A percentile compares a stretch with the other conserved stretches of the same genome.
Conservation (phyloP, 106 monocot genomes). For the Ottelia alismoides region DNA sequence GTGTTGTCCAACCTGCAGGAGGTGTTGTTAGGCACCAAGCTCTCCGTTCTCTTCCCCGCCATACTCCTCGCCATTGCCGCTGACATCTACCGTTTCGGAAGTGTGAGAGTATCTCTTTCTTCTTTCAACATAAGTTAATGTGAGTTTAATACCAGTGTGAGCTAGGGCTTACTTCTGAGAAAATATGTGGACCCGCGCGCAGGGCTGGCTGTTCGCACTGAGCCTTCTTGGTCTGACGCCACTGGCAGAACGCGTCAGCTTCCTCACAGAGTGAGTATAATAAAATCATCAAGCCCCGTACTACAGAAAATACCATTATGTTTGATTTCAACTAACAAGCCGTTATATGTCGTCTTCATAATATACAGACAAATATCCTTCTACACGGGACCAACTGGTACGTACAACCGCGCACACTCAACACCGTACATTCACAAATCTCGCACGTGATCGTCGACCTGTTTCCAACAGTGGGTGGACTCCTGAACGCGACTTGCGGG, state of each 20-base stretch:
- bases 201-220: slow-evolving; percentile 55
- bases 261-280: slow-evolving; percentile 55
- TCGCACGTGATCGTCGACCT: no score
- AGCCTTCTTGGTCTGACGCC: slow-evolving; percentile 54
- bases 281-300: neutral
- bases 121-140: no score
- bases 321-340: neutral
- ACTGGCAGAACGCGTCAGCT: slow-evolving; percentile 66
- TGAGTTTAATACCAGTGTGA: neutral
- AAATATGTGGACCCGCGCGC: no score
- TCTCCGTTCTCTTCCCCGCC: slow-evolving; percentile 30
- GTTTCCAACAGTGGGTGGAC: slow-evolving; percentile 86
- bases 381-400: slow-evolving; percentile 80
- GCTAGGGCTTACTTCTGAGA: no score
- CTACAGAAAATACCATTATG: neutral
- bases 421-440: no score
- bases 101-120: slow-evolving; percentile 3
- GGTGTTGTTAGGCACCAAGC: slow-evolving; percentile 27
- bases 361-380: slow-evolving; percentile 63
- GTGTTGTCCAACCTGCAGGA: slow-evolving; percentile 14
- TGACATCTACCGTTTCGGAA: slow-evolving; percentile 4
- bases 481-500: slow-evolving; percentile 78
- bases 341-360: neutral
- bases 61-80: slow-evolving; percentile 31
- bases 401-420: neutral